These are phyloP conservation scores for Aurantiochytrium sp. DNA, from an alignment of 108 stramenopile genomes.

Conservation along the genomic window DNA sequence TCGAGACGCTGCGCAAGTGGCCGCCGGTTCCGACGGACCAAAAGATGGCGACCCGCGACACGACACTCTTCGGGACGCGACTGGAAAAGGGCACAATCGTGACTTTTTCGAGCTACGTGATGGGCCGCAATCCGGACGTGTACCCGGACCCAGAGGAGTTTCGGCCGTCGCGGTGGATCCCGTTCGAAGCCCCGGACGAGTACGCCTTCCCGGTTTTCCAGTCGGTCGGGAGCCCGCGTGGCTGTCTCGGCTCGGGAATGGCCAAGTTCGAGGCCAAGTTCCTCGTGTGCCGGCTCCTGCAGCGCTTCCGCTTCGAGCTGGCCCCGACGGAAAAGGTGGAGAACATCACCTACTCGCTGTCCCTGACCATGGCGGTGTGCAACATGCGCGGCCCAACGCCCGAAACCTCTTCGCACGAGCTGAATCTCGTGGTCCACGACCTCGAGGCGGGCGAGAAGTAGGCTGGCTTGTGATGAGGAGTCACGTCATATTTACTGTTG, in stretches of 20 bases:
- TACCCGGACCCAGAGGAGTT: slow-evolving; percentile 50
- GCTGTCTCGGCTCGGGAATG: slow-evolving; percentile 44
- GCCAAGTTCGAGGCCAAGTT: slow-evolving; percentile 47
- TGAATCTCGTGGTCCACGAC: too few relatives aligned
- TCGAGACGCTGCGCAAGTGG: slow-evolving; percentile 55
- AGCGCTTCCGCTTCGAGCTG: background rate
- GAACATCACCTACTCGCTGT: background rate
- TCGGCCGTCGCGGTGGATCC: slow-evolving; percentile 43
- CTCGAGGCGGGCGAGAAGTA: too few relatives aligned
- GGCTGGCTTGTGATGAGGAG: too few relatives aligned
- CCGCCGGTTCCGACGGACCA: slow-evolving; percentile 47
- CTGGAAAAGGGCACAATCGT: slow-evolving; percentile 41
- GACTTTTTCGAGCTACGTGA: slow-evolving; percentile 39
- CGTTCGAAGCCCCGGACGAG: slow-evolving; percentile 34
- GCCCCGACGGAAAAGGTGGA: background rate
- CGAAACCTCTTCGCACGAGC: too few relatives aligned
- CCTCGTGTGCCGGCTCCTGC: background rate
- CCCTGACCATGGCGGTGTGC: background rate
- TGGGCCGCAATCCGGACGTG: slow-evolving; percentile 40
- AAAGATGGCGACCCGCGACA: slow-evolving; percentile 41
- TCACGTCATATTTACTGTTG: too few relatives aligned
- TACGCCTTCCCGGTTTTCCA: slow-evolving; percentile 43
- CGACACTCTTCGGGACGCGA: slow-evolving; percentile 47
- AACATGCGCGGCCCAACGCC: background rate
- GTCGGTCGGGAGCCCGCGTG: slow-evolving; percentile 39